Evolutionary conservation across 2,329 filamentous ascomycete genomes (phyloP).

Genomic region (Pseudopyricularia cyperi): DNA sequence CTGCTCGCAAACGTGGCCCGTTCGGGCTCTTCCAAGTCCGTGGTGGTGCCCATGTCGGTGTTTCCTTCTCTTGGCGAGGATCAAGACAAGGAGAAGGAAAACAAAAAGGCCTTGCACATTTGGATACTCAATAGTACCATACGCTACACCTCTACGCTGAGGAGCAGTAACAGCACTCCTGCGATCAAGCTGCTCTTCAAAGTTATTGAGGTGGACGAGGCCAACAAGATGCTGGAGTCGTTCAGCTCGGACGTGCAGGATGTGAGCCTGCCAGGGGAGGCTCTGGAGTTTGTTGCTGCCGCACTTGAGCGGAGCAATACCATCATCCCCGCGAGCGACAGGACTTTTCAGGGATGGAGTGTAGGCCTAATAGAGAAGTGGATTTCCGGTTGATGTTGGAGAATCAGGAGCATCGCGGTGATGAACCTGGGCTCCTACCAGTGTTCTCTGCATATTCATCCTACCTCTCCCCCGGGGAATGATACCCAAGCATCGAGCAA

Average conservation of each 20-base stretch:
- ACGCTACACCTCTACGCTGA: slow-evolving; percentile 31
- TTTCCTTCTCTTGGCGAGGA: not conserved
- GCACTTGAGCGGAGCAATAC: slow-evolving; percentile 33
- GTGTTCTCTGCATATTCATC: not conserved
- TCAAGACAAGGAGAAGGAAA: not conserved
- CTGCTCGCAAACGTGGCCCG: slow-evolving; percentile 39
- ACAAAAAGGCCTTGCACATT: slow-evolving; percentile 25
- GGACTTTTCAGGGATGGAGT: slow-evolving; percentile 51
- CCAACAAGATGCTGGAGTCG: slow-evolving; percentile 33
- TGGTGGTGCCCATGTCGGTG: slow-evolving; percentile 28
- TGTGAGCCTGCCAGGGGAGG: slow-evolving; percentile 35
- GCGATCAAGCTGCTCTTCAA: slow-evolving; percentile 43
- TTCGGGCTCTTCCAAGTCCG: slow-evolving; percentile 44
- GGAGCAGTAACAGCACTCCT: slow-evolving; percentile 11
- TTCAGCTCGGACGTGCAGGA: slow-evolving; percentile 46
- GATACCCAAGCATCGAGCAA: not conserved
- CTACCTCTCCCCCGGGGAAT: too few species aligned
- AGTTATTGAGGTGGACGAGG: slow-evolving; percentile 26
- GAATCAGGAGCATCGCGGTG: not conserved
- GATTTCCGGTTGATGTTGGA: slow-evolving; percentile 3
- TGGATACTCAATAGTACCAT: slow-evolving; percentile 47
- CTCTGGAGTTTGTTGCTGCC: slow-evolving; percentile 30
- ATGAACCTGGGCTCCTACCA: not conserved
- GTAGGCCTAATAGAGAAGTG: slow-evolving; percentile 50
- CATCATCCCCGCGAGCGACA: slow-evolving; percentile 41